Percentiles rank a stretch among this genome's conserved stretches.
phyloP scores from a whole-genome alignment of 192 early-diverging fungal species.

The Irineochytrium annulatum region DNA sequence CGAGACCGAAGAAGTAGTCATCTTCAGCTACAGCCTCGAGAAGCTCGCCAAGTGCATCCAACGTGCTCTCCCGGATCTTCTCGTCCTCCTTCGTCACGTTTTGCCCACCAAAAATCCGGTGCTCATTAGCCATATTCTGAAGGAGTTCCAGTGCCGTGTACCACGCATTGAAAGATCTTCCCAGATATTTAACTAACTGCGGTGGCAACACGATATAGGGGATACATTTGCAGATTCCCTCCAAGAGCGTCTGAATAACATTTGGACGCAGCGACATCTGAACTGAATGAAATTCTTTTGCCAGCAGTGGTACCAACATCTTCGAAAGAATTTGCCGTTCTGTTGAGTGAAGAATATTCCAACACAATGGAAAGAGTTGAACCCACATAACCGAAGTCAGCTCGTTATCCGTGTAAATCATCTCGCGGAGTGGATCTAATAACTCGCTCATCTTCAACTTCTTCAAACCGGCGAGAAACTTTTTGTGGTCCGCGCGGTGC shows the following conservation, averaged over 20 bases:
- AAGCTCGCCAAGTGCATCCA: conserved; percentile 87
- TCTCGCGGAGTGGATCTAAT: conserved; percentile 33
- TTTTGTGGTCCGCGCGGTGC: conserved; percentile 37
- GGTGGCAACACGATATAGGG: conserved; percentile 81
- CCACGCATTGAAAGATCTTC: conserved; percentile 91
- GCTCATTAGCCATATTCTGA: conserved; percentile 56
- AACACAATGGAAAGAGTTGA: conserved; percentile 75
- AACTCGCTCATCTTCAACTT: conserved; percentile 37
- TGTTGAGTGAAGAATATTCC: conserved; percentile 65
- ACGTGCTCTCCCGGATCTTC: conserved; percentile 77
- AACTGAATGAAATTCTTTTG: conserved; percentile 83
- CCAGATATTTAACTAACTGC: conserved; percentile 88
- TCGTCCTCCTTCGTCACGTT: conserved; percentile 72
- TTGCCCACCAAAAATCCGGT: conserved; percentile 34
- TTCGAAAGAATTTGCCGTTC: conserved; percentile 86
- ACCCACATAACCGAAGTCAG: conserved; percentile 80
- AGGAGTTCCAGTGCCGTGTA: conserved; percentile 82
- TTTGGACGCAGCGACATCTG: conserved; percentile 84
- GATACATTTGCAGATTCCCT: conserved; percentile 73
- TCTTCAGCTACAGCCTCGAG: conserved; percentile 80
- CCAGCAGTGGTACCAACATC: conserved; percentile 75
- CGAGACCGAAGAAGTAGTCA: conserved; percentile 90
- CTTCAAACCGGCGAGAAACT: conserved; percentile 58
- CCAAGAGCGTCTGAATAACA: conserved; percentile 87
- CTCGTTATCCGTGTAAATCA: conserved; percentile 42